phyloP scores from a whole-genome alignment of 192 early-diverging fungal genomes.

The Coemansia sp. region DNA sequence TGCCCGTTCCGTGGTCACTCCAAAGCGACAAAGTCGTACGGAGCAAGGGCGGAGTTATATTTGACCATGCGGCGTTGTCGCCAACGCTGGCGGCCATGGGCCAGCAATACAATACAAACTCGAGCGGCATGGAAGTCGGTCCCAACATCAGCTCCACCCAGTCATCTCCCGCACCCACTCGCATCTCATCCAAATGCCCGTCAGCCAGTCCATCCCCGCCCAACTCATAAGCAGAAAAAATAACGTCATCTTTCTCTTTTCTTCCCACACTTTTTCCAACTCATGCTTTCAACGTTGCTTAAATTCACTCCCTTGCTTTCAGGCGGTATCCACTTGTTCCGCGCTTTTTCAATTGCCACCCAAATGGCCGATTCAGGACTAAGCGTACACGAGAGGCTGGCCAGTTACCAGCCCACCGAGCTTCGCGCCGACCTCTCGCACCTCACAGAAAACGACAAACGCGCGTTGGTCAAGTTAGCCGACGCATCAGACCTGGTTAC shows the following conservation, averaged over 20 bases:
- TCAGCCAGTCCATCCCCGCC: conserved; percentile 23
- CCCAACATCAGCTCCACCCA: conserved; percentile 41
- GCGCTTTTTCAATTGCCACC: conserved; percentile 10
- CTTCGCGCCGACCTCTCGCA: conserved; percentile 61
- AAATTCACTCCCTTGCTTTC: not conserved
- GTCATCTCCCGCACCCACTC: conserved; percentile 26
- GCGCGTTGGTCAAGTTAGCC: conserved; percentile 63
- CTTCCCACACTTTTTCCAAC: not conserved
- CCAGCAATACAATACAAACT: not conserved
- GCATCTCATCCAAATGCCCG: conserved; percentile 3
- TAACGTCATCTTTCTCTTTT: not conserved
- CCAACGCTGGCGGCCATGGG: conserved; percentile 16
- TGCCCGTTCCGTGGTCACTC: conserved; percentile 10
- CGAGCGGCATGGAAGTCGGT: conserved; percentile 21
- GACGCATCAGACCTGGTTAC: conserved; percentile 62
- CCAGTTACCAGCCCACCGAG: conserved; percentile 55
- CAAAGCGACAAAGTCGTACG: conserved; percentile 1
- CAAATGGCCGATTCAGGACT: not conserved
- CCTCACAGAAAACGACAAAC: conserved; percentile 58
- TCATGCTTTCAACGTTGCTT: not conserved
- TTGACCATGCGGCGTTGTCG: conserved; percentile 11
- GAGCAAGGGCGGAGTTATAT: conserved; percentile 12
- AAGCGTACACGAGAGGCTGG: conserved; percentile 40
- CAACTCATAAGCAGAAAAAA: not conserved
- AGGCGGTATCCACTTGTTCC: conserved; percentile 9